Conservation (phyloP, 805 yeast species). For the Candida piceae region DNA sequence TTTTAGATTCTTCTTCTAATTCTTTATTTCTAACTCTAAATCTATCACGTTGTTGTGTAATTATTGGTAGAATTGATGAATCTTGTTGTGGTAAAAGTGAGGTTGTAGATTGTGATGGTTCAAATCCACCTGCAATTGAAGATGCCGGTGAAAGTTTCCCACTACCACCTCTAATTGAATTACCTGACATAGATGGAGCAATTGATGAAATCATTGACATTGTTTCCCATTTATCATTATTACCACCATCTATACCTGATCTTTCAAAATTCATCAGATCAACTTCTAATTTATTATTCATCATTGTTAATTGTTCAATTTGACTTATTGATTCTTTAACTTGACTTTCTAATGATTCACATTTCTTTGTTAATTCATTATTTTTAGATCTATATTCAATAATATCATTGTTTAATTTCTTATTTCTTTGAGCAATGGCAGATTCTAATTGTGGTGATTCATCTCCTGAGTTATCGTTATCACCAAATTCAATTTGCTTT, state of each 20-base stretch:
- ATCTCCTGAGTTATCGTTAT: slow-evolving; percentile 25
- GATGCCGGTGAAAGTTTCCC: slow-evolving; percentile 45
- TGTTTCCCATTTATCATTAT: slow-evolving; percentile 50
- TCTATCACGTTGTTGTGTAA: slow-evolving; percentile 93
- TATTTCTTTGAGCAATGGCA: slow-evolving; percentile 59
- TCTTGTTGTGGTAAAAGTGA: slow-evolving; percentile 25
- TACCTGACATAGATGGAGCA: slow-evolving; percentile 22
- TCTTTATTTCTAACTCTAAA: slow-evolving; percentile 80
- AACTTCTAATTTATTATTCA: slow-evolving; percentile 63
- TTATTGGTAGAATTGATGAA: slow-evolving; percentile 66
- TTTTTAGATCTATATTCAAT: slow-evolving; percentile 60
- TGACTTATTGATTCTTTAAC: slow-evolving; percentile 33
- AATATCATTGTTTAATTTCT: slow-evolving; percentile 63
- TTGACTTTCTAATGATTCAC: slow-evolving; percentile 36
- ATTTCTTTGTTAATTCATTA: slow-evolving; percentile 38
- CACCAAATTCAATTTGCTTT: slow-evolving; percentile 72
- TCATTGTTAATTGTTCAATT: slow-evolving; percentile 35
- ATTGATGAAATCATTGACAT: slow-evolving; percentile 65
- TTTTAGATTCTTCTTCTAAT: slow-evolving; percentile 75
- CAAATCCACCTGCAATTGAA: slow-evolving; percentile 41
- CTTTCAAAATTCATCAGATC: slow-evolving; percentile 63
- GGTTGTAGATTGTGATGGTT: slow-evolving; percentile 6
- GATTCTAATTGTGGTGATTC: slow-evolving; percentile 35
- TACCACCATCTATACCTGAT: slow-evolving; percentile 17
- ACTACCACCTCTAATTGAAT: slow-evolving; percentile 15